phyloP scores from a whole-genome alignment of 2,329 filamentous ascomycete species.

The Curvularia sp. region DNA sequence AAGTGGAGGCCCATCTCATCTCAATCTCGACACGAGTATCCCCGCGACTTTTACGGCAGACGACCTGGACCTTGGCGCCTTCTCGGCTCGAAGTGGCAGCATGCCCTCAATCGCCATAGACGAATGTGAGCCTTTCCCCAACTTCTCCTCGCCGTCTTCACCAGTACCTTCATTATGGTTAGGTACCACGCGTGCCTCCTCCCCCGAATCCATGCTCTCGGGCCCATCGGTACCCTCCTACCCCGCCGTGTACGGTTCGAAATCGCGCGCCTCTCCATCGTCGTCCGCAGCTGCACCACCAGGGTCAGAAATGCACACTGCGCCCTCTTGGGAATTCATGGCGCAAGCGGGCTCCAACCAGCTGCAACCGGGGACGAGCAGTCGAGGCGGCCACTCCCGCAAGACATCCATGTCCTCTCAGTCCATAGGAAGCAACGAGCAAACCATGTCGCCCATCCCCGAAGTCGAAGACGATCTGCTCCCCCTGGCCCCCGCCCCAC shows the following conservation, averaged over 20 bases:
- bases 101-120: constrained; percentile 48
- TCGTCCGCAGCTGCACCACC: not conserved
- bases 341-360: constrained; percentile 31
- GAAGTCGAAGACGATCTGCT: constrained; percentile 43
- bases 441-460: constrained; percentile 36
- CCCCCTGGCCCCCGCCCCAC: constrained; percentile 35
- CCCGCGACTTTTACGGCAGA: constrained; percentile 33
- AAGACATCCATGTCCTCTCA: constrained; percentile 44
- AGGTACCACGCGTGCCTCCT: constrained; percentile 47
- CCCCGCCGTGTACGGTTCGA: constrained; percentile 27
- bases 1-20: constrained; percentile 28
- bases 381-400: constrained; percentile 33
- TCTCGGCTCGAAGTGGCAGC: constrained; percentile 35
- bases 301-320: constrained; percentile 33
- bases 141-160: constrained; percentile 39
- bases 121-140: constrained; percentile 46
- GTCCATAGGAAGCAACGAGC: constrained; percentile 40
- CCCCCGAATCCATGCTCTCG: constrained; percentile 41
- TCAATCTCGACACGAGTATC: constrained; percentile 40
- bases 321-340: constrained; percentile 48
- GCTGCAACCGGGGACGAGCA: constrained; percentile 32
- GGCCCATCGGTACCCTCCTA: constrained; percentile 37
- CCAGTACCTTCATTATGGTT: constrained; percentile 49
- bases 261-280: constrained; percentile 33
- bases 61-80: constrained; percentile 33